Percentiles rank a stretch among this genome's conserved stretches.
Conservation (phyloP, 164 flowering plant species). For the Cinnamomum micranthum region DNA sequence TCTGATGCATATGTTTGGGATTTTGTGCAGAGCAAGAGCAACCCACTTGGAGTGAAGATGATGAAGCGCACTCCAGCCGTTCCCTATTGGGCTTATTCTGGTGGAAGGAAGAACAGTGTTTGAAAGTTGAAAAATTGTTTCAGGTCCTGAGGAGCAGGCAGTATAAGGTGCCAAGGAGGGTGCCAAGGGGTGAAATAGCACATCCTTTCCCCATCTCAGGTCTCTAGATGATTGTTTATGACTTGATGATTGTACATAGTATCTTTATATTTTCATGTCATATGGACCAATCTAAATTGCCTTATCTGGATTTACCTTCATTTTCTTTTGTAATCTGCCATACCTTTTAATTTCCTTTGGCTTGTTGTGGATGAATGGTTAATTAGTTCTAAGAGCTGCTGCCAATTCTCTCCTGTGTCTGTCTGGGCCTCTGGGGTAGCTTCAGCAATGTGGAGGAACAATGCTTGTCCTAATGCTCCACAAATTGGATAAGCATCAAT, state of each 20-base stretch:
- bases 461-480: too few species aligned
- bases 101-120: conserved; percentile 25
- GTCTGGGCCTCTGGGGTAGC: too few species aligned
- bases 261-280: background rate
- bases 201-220: background rate
- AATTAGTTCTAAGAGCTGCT: background rate
- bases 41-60: conserved; percentile 72
- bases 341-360: too few species aligned
- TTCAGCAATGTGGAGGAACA: too few species aligned
- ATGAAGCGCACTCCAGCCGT: conserved; percentile 68
- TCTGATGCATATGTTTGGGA: background rate
- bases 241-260: background rate
- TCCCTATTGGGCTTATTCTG: conserved; percentile 40
- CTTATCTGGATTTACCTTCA: background rate
- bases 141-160: background rate
- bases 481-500: too few species aligned
- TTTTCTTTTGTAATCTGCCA: background rate
- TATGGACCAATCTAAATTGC: background rate
- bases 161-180: background rate
- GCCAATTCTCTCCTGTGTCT: too few species aligned
- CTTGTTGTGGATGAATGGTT: background rate
- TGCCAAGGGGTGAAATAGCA: background rate
- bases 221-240: background rate
- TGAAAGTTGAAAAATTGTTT: conserved; percentile 7
- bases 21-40: conserved; percentile 67